These are phyloP conservation scores for Picea engelmannii DNA, from an alignment of 83 land plant genomes.

Conservation along the genomic window DNA sequence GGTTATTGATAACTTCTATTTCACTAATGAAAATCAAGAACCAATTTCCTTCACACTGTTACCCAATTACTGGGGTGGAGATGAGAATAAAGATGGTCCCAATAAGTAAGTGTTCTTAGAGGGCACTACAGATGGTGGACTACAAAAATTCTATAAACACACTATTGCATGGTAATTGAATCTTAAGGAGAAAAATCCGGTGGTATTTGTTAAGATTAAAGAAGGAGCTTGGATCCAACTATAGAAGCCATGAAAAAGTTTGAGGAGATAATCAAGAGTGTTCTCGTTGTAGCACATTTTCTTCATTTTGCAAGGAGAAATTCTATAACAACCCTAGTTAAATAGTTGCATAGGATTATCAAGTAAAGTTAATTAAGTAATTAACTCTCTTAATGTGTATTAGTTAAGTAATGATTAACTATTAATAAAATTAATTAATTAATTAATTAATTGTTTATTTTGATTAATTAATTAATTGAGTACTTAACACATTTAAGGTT, in stretches of 20 bases:
- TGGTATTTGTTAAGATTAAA: conserved; percentile 36
- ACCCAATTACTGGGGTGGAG: conserved; percentile 33
- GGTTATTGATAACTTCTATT: conserved; percentile 43
- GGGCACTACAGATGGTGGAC: conserved; percentile 56
- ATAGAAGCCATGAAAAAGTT: conserved; percentile 30
- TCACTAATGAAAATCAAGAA: conserved; percentile 33
- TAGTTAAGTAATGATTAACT: too few relatives aligned
- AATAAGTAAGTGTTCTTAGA: conserved; percentile 26
- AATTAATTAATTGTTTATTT: too few relatives aligned
- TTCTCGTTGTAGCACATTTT: conserved; percentile 40
- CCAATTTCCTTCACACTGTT: conserved; percentile 49
- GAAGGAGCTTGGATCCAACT: conserved; percentile 11
- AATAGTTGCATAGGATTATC: too few relatives aligned
- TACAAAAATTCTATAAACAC: conserved; percentile 22
- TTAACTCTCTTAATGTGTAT: too few relatives aligned
- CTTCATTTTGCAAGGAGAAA: conserved; percentile 24
- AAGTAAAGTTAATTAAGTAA: too few relatives aligned
- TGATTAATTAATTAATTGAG: too few relatives aligned
- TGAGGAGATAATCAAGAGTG: conserved; percentile 35
- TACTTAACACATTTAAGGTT: too few relatives aligned
- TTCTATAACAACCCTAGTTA: too few relatives aligned
- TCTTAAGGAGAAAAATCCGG: conserved; percentile 30
- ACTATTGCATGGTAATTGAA: conserved; percentile 64
- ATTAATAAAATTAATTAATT: too few relatives aligned
- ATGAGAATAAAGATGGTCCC: conserved; percentile 9